phyloP scores from a whole-genome alignment of 2,329 filamentous ascomycete genomes.

The Microdochium nivale region DNA sequence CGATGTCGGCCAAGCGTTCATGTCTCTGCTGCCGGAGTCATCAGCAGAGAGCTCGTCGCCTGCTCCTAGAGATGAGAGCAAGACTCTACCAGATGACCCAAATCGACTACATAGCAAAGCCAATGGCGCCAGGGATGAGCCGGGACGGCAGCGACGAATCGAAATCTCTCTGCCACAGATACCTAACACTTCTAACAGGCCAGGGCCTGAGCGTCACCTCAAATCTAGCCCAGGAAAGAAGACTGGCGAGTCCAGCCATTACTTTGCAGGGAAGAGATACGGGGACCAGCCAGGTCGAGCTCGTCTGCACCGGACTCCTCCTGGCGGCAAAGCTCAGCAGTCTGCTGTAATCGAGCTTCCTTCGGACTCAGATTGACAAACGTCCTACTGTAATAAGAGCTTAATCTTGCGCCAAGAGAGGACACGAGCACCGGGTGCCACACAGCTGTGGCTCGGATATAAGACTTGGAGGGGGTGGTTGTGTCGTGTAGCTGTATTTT shows the following conservation, averaged over 20 bases:
- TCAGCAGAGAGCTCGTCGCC: not conserved
- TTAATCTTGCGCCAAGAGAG: too few species aligned
- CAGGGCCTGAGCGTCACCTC: not conserved
- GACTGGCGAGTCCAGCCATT: conserved; percentile 3
- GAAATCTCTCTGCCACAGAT: not conserved
- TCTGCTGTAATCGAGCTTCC: not conserved
- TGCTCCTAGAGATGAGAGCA: not conserved
- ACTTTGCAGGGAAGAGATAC: conserved; percentile 7
- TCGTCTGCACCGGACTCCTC: conserved; percentile 1
- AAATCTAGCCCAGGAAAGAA: not conserved
- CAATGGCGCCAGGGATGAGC: not conserved
- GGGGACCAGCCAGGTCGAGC: conserved; percentile 8
- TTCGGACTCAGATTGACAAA: not conserved
- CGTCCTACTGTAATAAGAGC: not conserved
- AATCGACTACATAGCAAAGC: too few species aligned
- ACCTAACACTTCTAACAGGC: not conserved
- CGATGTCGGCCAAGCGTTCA: not conserved
- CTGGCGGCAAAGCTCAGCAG: not conserved
- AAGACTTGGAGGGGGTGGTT: not conserved
- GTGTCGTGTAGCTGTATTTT: not conserved
- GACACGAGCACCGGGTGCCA: too few species aligned
- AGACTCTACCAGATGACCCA: too few species aligned
- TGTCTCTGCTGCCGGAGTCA: not conserved
- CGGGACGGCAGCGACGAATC: not conserved
- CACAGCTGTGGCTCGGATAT: too few species aligned